phyloP scores from a whole-genome alignment of 805 yeast genomes.

The Zygotorulaspora danielsina region DNA sequence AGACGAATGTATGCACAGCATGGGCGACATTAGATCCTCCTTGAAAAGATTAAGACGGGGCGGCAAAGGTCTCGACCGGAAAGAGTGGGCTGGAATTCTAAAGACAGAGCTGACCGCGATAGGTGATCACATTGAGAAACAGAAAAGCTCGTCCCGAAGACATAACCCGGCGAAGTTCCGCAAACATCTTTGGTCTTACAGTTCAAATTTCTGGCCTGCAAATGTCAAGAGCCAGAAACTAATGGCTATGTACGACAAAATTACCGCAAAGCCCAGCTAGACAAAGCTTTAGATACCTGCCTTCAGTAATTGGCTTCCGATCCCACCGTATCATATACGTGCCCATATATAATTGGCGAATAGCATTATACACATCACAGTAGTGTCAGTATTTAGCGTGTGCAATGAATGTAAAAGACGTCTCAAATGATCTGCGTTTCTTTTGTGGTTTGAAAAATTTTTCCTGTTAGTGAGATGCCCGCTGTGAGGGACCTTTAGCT shows the following conservation, averaged over 20 bases:
- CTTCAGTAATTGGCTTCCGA: no score
- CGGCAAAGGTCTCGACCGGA: constrained; percentile 64
- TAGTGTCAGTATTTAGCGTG: not conserved
- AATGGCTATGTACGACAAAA: constrained; percentile 68
- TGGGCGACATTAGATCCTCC: constrained; percentile 66
- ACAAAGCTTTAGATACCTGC: no score
- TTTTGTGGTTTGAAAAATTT: constrained; percentile 10
- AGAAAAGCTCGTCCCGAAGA: constrained; percentile 29
- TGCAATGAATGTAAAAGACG: not conserved
- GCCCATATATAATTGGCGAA: no score
- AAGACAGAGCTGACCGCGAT: constrained; percentile 64
- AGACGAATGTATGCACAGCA: constrained; percentile 51
- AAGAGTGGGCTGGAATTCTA: constrained; percentile 70
- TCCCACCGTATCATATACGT: no score
- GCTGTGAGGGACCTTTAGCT: not conserved
- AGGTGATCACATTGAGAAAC: constrained; percentile 62
- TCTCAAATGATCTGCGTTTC: constrained; percentile 1
- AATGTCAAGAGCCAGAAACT: constrained; percentile 71
- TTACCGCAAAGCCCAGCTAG: constrained; percentile 22
- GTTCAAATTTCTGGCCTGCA: constrained; percentile 83
- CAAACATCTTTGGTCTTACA: constrained; percentile 80
- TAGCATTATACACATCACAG: no score
- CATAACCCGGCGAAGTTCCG: constrained; percentile 40
- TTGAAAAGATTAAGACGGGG: constrained; percentile 67
- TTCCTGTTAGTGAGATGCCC: constrained; percentile 10